Evolutionary conservation across 2,329 filamentous ascomycete genomes (phyloP).

Genomic region (Xylariales sp.): DNA sequence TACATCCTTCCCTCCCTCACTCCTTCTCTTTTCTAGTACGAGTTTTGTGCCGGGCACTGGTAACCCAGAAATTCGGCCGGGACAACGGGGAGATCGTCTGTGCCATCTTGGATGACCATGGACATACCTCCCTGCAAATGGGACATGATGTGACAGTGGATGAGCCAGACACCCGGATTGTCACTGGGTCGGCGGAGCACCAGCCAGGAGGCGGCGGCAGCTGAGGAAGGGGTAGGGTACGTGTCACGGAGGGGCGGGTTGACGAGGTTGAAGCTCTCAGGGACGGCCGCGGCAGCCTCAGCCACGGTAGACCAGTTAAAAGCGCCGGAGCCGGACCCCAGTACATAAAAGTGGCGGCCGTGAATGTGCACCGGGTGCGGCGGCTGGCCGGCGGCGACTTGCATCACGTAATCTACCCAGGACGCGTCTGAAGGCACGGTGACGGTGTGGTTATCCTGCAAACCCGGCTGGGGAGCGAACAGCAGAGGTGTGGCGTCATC

Average conservation of each 20-base stretch:
- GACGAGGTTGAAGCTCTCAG: conserved; percentile 51
- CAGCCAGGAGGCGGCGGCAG: conserved; percentile 35
- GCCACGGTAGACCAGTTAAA: conserved; percentile 51
- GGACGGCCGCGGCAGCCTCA: conserved; percentile 42
- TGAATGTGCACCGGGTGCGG: conserved; percentile 63
- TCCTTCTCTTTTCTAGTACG: too few relatives aligned
- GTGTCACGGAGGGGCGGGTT: conserved; percentile 51
- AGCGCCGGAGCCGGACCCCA: conserved; percentile 45
- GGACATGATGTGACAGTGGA: too few relatives aligned
- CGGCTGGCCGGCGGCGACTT: conserved; percentile 21
- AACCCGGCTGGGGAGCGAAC: conserved; percentile 33
- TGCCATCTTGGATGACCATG: conserved; percentile 44
- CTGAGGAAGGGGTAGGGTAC: conserved; percentile 31
- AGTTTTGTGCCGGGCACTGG: background rate
- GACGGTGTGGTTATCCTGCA: conserved; percentile 42
- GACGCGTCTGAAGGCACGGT: conserved; percentile 29
- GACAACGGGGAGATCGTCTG: conserved; percentile 37
- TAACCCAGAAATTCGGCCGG: conserved; percentile 29
- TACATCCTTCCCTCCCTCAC: too few relatives aligned
- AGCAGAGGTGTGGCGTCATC: conserved; percentile 37
- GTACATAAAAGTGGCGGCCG: conserved; percentile 53
- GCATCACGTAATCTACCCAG: conserved; percentile 56
- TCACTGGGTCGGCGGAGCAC: conserved; percentile 47
- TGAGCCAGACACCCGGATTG: conserved; percentile 49
- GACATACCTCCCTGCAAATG: conserved; percentile 53